A percentile compares a stretch with the other conserved stretches of the same genome.
phyloP scores from a whole-genome alignment of 345 rosid species.

The Linum trigynum region DNA sequence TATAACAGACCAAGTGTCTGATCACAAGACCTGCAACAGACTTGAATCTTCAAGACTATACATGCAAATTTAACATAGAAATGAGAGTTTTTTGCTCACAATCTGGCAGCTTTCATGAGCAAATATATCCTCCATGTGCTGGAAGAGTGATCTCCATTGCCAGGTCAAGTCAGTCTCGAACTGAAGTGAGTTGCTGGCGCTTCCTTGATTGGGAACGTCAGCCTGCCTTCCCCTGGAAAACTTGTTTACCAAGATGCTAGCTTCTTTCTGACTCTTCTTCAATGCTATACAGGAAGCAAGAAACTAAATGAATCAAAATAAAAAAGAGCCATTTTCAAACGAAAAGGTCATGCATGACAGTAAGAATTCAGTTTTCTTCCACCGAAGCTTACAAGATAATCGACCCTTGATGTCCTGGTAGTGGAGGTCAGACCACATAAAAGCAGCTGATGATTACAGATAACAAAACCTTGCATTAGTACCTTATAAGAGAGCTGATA shows the following conservation, averaged over 20 bases:
- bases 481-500: not conserved
- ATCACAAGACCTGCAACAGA: not conserved
- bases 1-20: not conserved
- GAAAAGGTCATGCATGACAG: constrained; percentile 7
- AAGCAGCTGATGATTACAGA: constrained; percentile 53
- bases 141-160: constrained; percentile 85
- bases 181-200: constrained; percentile 30
- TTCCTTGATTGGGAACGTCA: constrained; percentile 28
- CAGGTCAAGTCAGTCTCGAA: constrained; percentile 46
- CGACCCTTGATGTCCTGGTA: constrained; percentile 86
- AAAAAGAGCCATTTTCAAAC: constrained; percentile 2
- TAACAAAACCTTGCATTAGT: constrained; percentile 4
- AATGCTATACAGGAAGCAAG: constrained; percentile 30
- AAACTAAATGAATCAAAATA: not conserved
- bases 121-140: constrained; percentile 61
- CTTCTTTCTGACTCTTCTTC: constrained; percentile 79
- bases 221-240: constrained; percentile 32
- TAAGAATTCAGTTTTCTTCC: not conserved
- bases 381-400: constrained; percentile 39
- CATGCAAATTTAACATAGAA: not conserved
- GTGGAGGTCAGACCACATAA: constrained; percentile 87
- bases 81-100: constrained; percentile 39
- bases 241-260: constrained; percentile 46
- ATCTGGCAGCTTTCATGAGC: constrained; percentile 56
- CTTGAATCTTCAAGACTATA: not conserved